A percentile compares a stretch with the other conserved stretches of the same genome.
Conservation (phyloP, 306 rosid species). For the Mimosa bimucronata region DNA sequence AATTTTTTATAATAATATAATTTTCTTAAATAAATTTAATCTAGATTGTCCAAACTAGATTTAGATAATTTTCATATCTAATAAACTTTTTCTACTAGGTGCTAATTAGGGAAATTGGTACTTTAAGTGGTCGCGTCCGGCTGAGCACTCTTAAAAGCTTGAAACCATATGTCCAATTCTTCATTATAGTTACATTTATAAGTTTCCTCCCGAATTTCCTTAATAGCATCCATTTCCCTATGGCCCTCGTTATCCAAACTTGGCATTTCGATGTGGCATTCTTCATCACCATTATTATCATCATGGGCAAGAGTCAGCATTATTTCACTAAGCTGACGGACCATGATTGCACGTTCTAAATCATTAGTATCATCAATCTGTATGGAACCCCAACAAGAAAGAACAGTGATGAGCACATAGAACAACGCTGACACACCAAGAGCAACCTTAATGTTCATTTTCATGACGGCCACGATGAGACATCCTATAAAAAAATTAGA, state of each 20-base stretch:
- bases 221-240: not conserved
- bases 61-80: too few species aligned
- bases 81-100: too few species aligned
- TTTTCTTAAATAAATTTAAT: too few species aligned
- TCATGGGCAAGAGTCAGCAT: too few species aligned
- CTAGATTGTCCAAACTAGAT: too few species aligned
- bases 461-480: conserved; percentile 16
- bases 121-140: too few species aligned
- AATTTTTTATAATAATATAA: too few species aligned
- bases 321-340: not conserved
- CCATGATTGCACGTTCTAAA: too few species aligned
- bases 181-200: not conserved
- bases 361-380: not conserved
- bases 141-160: not conserved
- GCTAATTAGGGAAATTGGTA: too few species aligned
- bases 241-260: not conserved
- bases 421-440: not conserved
- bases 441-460: conserved; percentile 26
- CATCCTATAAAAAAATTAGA: conserved; percentile 30
- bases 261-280: not conserved
- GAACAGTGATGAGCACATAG: conserved; percentile 5
- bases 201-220: not conserved
- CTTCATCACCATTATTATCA: not conserved
- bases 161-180: not conserved
- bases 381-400: not conserved